Evolutionary conservation across 2,329 filamentous ascomycete genomes (phyloP), one percentile per base, ranked within the genome.

Genomic region (Iodosphaeria phyllophila): DNA sequence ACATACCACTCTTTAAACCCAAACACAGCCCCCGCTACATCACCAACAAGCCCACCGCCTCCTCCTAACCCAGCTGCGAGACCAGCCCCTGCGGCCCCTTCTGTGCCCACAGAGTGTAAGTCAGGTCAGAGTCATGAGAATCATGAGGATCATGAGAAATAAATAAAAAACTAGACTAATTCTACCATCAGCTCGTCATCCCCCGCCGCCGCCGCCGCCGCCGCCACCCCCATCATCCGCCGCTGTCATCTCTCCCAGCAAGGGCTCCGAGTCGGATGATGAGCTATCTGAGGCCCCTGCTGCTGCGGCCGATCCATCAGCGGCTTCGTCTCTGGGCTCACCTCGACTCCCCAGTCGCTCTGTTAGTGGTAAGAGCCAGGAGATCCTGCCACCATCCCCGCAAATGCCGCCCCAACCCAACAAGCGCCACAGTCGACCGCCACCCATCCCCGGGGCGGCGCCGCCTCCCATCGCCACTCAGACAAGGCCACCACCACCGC

Each of bases 191-290:
- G 75, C 66, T 38, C 75, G 74, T 24, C 68, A 74, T 9, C 25
- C 25, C 17, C 24, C 24, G 13, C 24, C 24, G 5, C 24, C 24
- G 9, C 30, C 26, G 13, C 26, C 30, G 19, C 11, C 14, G 22
- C 55, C 60, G 2, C 66, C 65, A 24, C 55, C 56, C 17, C 56
- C 56, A 20, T 57, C 64, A 25, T 52, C 64, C 19, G 52, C 60
- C 18, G 54, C 56, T 21, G 43, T 65, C 10, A 57, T 62, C 23
- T 78, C 78, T 20, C 72, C 71, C 22, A 80, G 72, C 29, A 64
- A 75, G 31, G 83, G 82, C 16, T 91, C 82, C 2, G 79, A 77
- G 44, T 89, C 84, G 21, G 84, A 91, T 38, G 84, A 93, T 44
- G 86, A 93, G 46, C 54, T 83, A 38, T 82, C 76, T 7, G 55